These are phyloP conservation scores for Fraxinus dipetala DNA, from an alignment of 305 asterid species.

Conservation along the genomic window DNA sequence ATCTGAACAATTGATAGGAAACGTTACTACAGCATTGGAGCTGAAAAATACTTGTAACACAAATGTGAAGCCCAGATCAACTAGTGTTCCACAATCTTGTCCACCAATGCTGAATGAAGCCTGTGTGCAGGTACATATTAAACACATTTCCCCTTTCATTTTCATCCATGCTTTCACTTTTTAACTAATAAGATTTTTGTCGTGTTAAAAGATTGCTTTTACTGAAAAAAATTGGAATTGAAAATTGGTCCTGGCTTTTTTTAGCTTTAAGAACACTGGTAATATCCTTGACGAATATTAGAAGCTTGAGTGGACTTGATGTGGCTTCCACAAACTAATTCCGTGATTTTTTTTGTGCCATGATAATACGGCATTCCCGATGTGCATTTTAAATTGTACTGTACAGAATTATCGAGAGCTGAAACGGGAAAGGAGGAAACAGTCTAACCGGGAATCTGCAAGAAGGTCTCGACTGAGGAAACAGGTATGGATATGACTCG, in stretches of 20 bases:
- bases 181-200: not conserved
- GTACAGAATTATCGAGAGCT: constrained; percentile 79
- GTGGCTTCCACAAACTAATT: not conserved
- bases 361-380: not conserved
- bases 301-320: not conserved
- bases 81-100: constrained; percentile 34
- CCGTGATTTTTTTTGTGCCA: not conserved
- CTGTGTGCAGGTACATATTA: constrained; percentile 61
- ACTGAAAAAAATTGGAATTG: not conserved
- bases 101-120: constrained; percentile 43
- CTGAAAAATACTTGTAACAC: constrained; percentile 45
- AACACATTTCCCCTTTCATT: not conserved
- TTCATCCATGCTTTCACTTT: not conserved
- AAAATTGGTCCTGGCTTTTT: not conserved
- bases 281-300: not conserved
- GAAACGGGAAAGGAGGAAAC: constrained; percentile 92
- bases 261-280: not conserved
- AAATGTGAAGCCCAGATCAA: not conserved
- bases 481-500: constrained; percentile 50
- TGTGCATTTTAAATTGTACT: not conserved
- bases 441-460: constrained; percentile 96
- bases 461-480: constrained; percentile 94
- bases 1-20: constrained; percentile 26
- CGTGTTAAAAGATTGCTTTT: not conserved
- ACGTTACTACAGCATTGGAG: constrained; percentile 44